A percentile compares a stretch with the other conserved stretches of the same genome.
Evolutionary conservation across 768 basidiomycete species (phyloP).

Genomic region (Lepiota venenata): DNA sequence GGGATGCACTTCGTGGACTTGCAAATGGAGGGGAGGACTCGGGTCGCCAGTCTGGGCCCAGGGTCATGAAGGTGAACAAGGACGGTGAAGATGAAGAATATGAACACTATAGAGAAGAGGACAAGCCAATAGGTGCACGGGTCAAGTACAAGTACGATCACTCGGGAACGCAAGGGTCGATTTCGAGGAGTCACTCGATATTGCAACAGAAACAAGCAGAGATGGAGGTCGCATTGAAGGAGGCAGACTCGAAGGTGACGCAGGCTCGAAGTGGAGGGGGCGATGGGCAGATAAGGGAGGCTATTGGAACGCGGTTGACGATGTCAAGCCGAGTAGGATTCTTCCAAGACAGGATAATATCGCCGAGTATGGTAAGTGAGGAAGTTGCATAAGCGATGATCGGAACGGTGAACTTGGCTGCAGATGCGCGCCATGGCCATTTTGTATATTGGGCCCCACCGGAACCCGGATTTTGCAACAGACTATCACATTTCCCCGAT

Average conservation of each 20-base stretch:
- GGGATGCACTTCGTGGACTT: slow-evolving; percentile 49
- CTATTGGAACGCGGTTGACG: slow-evolving; percentile 84
- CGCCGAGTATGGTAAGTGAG: slow-evolving; percentile 87
- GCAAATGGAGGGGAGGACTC: slow-evolving; percentile 35
- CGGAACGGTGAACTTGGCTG: slow-evolving; percentile 4
- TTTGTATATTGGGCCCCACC: slow-evolving; percentile 90
- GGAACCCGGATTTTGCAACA: slow-evolving; percentile 89
- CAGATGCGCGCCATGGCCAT: slow-evolving; percentile 99
- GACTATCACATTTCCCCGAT: slow-evolving; percentile 98
- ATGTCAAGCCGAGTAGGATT: slow-evolving; percentile 95
- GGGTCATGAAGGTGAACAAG: slow-evolving; percentile 9
- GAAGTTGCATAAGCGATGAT: neutral
- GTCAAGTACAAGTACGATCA: slow-evolving; percentile 57
- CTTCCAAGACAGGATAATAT: slow-evolving; percentile 91
- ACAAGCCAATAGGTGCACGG: slow-evolving; percentile 72
- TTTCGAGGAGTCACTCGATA: slow-evolving; percentile 33
- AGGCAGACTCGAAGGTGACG: slow-evolving; percentile 46
- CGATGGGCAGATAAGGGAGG: slow-evolving; percentile 31
- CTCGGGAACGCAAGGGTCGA: slow-evolving; percentile 14
- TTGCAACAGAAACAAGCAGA: slow-evolving; percentile 50
- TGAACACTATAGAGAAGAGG: slow-evolving; percentile 54
- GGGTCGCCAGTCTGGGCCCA: neutral
- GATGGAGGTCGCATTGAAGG: slow-evolving; percentile 46
- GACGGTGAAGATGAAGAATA: slow-evolving; percentile 50
- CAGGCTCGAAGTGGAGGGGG: slow-evolving; percentile 22